These are phyloP conservation scores for Rhododendron mucronatum DNA, from an alignment of 148 eudicot genomes.

Conservation along the genomic window DNA sequence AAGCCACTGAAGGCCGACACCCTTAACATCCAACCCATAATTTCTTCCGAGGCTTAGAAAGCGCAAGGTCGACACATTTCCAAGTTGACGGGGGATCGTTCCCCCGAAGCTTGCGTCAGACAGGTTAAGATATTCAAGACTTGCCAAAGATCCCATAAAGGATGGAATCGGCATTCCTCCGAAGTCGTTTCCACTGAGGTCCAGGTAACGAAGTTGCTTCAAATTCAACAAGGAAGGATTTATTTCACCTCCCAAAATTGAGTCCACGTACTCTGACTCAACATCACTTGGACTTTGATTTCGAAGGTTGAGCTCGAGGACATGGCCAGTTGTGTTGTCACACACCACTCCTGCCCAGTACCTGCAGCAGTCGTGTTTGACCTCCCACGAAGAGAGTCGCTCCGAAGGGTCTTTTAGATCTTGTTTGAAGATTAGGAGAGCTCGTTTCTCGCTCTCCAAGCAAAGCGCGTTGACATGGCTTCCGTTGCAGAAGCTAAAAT, in stretches of 20 bases:
- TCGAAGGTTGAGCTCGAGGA: neutral
- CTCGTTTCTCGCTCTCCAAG: neutral
- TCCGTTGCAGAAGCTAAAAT: neutral
- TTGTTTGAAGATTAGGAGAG: neutral
- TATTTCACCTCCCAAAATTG: neutral
- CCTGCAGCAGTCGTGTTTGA: neutral
- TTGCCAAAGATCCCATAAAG: neutral
- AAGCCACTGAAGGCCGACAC: neutral
- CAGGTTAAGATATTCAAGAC: neutral
- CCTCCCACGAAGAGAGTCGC: neutral
- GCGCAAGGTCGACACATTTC: neutral
- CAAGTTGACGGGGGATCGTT: neutral
- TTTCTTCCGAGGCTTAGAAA: neutral
- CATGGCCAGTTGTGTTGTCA: neutral
- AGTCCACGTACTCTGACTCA: neutral
- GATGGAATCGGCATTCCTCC: neutral
- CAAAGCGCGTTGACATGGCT: neutral
- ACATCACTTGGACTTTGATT: neutral
- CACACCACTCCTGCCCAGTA: slow-evolving; percentile 3
- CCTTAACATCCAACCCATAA: neutral
- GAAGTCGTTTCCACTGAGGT: slow-evolving; percentile 11
- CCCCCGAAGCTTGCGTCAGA: neutral
- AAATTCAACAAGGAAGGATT: neutral
- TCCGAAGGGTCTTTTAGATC: neutral
- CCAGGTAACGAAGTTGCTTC: slow-evolving; percentile 11